These are phyloP conservation scores for Ricinus communis DNA, from an alignment of 345 rosid genomes.

Conservation along the genomic window DNA sequence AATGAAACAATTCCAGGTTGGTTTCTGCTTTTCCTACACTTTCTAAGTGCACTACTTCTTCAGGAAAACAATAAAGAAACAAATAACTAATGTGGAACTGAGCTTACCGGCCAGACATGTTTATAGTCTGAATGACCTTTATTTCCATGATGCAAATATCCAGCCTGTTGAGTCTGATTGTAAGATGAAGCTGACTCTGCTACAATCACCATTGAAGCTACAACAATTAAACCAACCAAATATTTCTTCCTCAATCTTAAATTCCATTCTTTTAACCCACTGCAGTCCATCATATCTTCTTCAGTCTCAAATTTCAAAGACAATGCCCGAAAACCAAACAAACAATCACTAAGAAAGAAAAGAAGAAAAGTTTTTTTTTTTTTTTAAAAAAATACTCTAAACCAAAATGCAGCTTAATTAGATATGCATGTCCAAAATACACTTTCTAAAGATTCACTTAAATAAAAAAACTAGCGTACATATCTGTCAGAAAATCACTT, in stretches of 20 bases:
- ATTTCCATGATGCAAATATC: neutral
- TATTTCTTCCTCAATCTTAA: conserved; percentile 11
- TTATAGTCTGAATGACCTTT: conserved; percentile 19
- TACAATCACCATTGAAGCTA: conserved; percentile 15
- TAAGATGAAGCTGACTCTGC: conserved; percentile 19
- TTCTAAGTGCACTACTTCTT: neutral
- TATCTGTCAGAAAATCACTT: no score
- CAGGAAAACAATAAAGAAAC: neutral
- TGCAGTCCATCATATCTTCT: conserved; percentile 8
- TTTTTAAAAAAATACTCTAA: no score
- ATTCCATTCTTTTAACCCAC: conserved; percentile 10
- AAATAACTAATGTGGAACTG: neutral
- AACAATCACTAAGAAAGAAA: neutral
- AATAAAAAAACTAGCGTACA: no score
- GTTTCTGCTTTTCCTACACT: neutral
- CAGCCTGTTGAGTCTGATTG: neutral
- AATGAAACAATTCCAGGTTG: neutral
- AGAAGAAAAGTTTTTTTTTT: no score
- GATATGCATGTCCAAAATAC: neutral
- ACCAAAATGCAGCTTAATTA: no score
- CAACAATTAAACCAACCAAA: conserved; percentile 21
- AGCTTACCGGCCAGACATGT: conserved; percentile 44
- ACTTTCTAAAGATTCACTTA: no score
- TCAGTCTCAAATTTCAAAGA: neutral
- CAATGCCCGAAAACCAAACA: neutral